phyloP scores from a whole-genome alignment of 129 eudicot species.

The Sambucus nigra region DNA sequence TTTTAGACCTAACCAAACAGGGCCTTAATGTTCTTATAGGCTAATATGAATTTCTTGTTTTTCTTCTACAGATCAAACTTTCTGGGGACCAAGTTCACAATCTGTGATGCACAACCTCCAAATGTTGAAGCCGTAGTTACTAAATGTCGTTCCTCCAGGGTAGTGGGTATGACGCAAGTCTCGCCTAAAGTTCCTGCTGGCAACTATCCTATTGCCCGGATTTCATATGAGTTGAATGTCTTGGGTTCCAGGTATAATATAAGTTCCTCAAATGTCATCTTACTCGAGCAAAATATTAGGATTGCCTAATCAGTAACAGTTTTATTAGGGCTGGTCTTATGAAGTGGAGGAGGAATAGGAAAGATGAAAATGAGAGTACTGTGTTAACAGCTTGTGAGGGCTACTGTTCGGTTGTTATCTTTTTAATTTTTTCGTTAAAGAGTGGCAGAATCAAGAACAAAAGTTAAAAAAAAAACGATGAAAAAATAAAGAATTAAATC shows the following conservation, averaged over 20 bases:
- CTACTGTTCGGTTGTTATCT: no score
- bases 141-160: constrained; percentile 52
- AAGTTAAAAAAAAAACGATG: no score
- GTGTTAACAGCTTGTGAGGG: no score
- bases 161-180: constrained; percentile 55
- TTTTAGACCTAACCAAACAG: no score
- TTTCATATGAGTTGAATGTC: constrained; percentile 83
- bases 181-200: constrained; percentile 76
- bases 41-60: constrained; percentile 1
- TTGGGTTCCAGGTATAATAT: constrained; percentile 74
- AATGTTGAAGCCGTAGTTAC: constrained; percentile 42
- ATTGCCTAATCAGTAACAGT: no score
- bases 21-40: neutral
- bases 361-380: no score
- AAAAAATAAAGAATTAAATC: no score
- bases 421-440: no score
- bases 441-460: no score
- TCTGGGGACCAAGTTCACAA: constrained; percentile 84
- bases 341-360: no score
- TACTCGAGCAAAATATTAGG: no score
- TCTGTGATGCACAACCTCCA: constrained; percentile 79
- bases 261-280: neutral
- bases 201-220: constrained; percentile 63
- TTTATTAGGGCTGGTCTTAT: no score
- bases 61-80: constrained; percentile 59